phyloP scores from a whole-genome alignment of 805 yeast genomes.

The Lipomyces japonicus region DNA sequence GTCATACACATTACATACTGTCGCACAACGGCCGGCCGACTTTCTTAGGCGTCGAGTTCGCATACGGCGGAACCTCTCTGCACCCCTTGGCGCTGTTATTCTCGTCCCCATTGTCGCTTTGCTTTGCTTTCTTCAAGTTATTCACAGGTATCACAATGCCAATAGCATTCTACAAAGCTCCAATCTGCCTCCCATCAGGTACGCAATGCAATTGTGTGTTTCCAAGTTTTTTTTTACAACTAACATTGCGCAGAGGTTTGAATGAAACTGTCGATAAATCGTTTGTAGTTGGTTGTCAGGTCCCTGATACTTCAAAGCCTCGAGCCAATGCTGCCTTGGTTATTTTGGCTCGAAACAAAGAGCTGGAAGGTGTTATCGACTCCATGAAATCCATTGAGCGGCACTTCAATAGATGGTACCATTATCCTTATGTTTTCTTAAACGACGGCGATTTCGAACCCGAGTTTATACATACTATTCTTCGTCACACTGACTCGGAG shows the following conservation, averaged over 20 bases:
- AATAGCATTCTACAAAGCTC: not conserved
- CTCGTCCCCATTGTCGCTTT: constrained; percentile 7
- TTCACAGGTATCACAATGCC: not conserved
- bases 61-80: constrained; percentile 14
- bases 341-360: constrained; percentile 76
- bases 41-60: constrained; percentile 24
- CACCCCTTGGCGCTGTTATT: constrained; percentile 15
- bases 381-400: constrained; percentile 75
- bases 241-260: constrained; percentile 9
- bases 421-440: constrained; percentile 87
- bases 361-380: constrained; percentile 67
- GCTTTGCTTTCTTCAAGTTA: constrained; percentile 5
- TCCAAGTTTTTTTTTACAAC: not conserved
- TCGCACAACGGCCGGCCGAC: constrained; percentile 3
- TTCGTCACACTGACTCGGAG: constrained; percentile 51
- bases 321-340: constrained; percentile 82
- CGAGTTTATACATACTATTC: constrained; percentile 56
- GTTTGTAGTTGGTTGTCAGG: constrained; percentile 53
- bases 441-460: constrained; percentile 73
- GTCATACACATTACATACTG: too few species aligned
- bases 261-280: constrained; percentile 41
- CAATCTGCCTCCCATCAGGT: not conserved
- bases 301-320: constrained; percentile 44
- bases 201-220: not conserved
- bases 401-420: constrained; percentile 89